phyloP scores from a whole-genome alignment of 2,329 filamentous ascomycete genomes.

The Colletotrichum scovillei region DNA sequence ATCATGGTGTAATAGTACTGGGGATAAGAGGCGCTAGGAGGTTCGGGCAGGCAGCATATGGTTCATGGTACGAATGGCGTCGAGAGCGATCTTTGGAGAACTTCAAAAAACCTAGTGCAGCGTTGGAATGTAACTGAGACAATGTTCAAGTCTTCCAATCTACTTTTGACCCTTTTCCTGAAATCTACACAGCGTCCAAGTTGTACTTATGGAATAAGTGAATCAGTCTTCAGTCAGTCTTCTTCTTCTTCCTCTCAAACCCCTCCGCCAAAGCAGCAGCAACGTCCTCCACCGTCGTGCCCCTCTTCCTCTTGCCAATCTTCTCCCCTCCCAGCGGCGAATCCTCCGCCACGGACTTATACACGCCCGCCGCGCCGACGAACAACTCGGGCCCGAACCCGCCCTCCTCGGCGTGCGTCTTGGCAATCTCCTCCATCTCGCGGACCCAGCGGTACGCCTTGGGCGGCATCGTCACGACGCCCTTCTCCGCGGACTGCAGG shows the following conservation, averaged over 20 bases:
- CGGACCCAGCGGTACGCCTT: slow-evolving; percentile 84
- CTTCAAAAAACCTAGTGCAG: not conserved
- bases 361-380: slow-evolving; percentile 69
- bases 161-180: not conserved
- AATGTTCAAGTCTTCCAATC: not conserved
- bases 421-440: slow-evolving; percentile 82
- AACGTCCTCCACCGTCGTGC: slow-evolving; percentile 68
- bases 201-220: no score
- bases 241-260: slow-evolving; percentile 56
- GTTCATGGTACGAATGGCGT: slow-evolving; percentile 4
- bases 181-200: not conserved
- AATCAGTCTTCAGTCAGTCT: slow-evolving; percentile 36
- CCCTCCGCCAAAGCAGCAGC: slow-evolving; percentile 61
- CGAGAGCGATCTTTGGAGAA: not conserved
- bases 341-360: slow-evolving; percentile 69
- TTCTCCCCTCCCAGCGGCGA: slow-evolving; percentile 70
- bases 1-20: not conserved
- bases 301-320: slow-evolving; percentile 65
- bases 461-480: slow-evolving; percentile 71
- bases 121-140: not conserved
- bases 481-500: slow-evolving; percentile 57
- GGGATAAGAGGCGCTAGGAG: not conserved
- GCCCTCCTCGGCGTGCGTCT: slow-evolving; percentile 72
- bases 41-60: not conserved
- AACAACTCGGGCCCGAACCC: slow-evolving; percentile 71